Conservation (phyloP, 2,329 filamentous ascomycete genomes). For the Penicillium glabrum region DNA sequence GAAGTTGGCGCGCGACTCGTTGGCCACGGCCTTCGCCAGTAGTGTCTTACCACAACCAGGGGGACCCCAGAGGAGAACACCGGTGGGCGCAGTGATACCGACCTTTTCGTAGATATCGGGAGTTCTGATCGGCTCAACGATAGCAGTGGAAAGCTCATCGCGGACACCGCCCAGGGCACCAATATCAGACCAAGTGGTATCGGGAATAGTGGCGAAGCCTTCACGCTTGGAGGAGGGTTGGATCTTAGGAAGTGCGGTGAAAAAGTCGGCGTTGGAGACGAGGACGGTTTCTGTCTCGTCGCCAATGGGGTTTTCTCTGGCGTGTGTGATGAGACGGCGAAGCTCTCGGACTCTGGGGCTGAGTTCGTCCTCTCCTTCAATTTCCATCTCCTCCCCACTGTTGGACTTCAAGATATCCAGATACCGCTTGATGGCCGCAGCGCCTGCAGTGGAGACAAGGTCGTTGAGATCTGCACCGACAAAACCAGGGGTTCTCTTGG, state of each 20-base stretch:
- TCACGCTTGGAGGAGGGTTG: slow-evolving; percentile 84
- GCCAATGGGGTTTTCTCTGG: slow-evolving; percentile 52
- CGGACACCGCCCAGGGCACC: slow-evolving; percentile 80
- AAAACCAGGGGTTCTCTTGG: slow-evolving; percentile 85
- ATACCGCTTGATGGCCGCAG: slow-evolving; percentile 63
- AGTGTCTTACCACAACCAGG: slow-evolving; percentile 97
- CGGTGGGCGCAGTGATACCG: slow-evolving; percentile 77
- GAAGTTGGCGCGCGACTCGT: slow-evolving; percentile 94
- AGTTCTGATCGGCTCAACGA: slow-evolving; percentile 83
- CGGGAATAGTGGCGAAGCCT: slow-evolving; percentile 90
- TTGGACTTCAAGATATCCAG: slow-evolving; percentile 53
- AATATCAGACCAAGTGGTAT: slow-evolving; percentile 90
- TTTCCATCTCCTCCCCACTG: slow-evolving; percentile 52
- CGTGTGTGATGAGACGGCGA: slow-evolving; percentile 55
- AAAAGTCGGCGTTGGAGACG: slow-evolving; percentile 69
- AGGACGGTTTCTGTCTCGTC: slow-evolving; percentile 55
- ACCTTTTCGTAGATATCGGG: slow-evolving; percentile 75
- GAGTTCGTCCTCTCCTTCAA: slow-evolving; percentile 43
- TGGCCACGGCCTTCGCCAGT: slow-evolving; percentile 92
- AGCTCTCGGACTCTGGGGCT: slow-evolving; percentile 46
- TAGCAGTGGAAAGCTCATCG: slow-evolving; percentile 76
- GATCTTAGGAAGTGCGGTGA: slow-evolving; percentile 70
- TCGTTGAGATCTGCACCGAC: slow-evolving; percentile 86
- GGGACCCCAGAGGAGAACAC: slow-evolving; percentile 92
- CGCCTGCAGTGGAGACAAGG: slow-evolving; percentile 64